A percentile compares a stretch with the other conserved stretches of the same genome.
Conservation (phyloP, 2,329 filamentous ascomycete species). For the Leptographium radiaticola region DNA sequence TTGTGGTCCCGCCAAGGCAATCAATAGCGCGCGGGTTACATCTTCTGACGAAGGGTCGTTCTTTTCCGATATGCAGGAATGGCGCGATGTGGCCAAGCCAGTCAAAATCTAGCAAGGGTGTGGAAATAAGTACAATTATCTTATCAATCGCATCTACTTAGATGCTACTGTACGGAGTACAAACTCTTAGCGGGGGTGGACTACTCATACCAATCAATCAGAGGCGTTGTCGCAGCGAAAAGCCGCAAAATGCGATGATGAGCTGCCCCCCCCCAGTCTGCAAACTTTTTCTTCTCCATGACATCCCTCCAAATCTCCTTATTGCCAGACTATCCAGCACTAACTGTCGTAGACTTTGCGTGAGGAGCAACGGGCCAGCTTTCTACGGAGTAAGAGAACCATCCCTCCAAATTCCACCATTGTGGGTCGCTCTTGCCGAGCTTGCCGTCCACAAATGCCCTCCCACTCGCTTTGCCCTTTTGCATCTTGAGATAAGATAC, state of each 20-base stretch:
- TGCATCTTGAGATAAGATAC: not conserved
- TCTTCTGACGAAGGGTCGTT: slow-evolving; percentile 1
- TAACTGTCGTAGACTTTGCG: too few relatives aligned
- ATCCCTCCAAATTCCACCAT: not conserved
- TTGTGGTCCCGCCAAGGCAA: slow-evolving; percentile 4
- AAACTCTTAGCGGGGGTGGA: not conserved
- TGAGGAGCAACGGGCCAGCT: too few relatives aligned
- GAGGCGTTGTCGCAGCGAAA: too few relatives aligned
- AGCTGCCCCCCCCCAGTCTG: too few relatives aligned
- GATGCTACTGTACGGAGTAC: not conserved
- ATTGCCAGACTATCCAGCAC: too few relatives aligned
- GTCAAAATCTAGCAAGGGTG: not conserved
- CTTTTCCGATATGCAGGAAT: slow-evolving; percentile 5
- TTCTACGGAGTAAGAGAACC: not conserved
- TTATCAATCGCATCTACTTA: slow-evolving; percentile 15
- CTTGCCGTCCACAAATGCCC: not conserved
- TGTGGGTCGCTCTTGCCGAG: not conserved
- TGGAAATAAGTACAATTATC: slow-evolving; percentile 11
- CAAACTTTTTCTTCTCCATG: not conserved
- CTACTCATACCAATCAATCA: not conserved
- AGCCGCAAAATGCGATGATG: too few relatives aligned
- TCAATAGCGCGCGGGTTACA: not conserved
- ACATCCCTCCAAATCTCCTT: too few relatives aligned
- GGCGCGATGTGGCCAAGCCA: slow-evolving; percentile 7
- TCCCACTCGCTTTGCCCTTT: not conserved